Conservation (phyloP, 345 rosid species). For the Murraya koenigii region DNA sequence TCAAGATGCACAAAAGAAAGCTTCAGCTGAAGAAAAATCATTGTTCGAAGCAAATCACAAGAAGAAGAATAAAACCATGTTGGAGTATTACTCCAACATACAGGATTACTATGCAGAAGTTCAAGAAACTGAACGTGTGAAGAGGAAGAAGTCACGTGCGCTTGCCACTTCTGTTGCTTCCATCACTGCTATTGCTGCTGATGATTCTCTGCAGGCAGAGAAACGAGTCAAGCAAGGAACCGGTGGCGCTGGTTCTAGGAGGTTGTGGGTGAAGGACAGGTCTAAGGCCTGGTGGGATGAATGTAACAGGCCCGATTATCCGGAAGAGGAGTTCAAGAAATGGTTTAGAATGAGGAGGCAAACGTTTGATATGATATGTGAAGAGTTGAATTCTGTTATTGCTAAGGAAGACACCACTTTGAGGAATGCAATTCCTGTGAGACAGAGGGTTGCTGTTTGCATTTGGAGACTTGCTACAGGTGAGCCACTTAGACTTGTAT, state of each 20-base stretch:
- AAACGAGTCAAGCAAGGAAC: constrained; percentile 20
- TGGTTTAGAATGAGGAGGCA: constrained; percentile 81
- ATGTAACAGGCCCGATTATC: constrained; percentile 66
- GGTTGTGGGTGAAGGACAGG: constrained; percentile 92
- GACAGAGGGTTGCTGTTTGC: constrained; percentile 92
- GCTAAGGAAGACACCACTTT: constrained; percentile 89
- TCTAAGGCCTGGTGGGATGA: constrained; percentile 96
- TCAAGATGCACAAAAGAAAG: constrained; percentile 33
- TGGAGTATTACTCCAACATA: constrained; percentile 34
- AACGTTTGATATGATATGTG: constrained; percentile 80
- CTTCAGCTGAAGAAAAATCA: constrained; percentile 38
- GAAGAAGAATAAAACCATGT: constrained; percentile 31
- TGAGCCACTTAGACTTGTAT: constrained; percentile 67
- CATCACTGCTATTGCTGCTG: constrained; percentile 24
- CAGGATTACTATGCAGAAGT: constrained; percentile 37
- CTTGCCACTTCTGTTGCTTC: constrained; percentile 33
- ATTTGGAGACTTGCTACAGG: constrained; percentile 88
- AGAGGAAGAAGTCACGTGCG: constrained; percentile 58
- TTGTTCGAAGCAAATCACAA: constrained; percentile 41
- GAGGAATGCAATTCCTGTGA: constrained; percentile 84
- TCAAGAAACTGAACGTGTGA: constrained; percentile 38
- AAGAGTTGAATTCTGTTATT: constrained; percentile 69
- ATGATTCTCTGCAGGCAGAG: constrained; percentile 12
- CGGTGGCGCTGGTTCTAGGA: constrained; percentile 29
- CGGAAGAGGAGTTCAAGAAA: constrained; percentile 73